A percentile compares a stretch with the other conserved stretches of the same genome.
Evolutionary conservation across 306 rosid species (phyloP).

Genomic region (Delonix regia): DNA sequence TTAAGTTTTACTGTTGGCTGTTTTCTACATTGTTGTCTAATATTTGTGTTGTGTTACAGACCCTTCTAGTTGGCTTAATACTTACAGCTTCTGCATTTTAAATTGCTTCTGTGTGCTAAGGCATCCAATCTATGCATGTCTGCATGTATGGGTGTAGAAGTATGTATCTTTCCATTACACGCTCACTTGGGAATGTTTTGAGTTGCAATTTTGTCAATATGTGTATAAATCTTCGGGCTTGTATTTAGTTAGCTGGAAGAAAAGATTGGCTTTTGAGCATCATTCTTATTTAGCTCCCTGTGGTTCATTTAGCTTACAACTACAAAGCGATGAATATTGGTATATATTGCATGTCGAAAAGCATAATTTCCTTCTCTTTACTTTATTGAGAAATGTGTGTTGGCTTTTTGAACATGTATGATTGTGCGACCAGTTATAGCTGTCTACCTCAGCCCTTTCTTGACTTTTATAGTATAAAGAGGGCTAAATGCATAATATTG

Average conservation of each 20-base stretch:
- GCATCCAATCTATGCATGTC: constrained; percentile 9
- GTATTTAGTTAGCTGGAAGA: constrained; percentile 15
- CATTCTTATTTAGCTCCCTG: neutral
- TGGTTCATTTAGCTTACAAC: constrained; percentile 12
- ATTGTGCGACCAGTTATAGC: constrained; percentile 14
- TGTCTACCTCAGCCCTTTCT: neutral
- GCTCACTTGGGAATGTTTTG: neutral
- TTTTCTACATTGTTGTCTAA: constrained; percentile 1
- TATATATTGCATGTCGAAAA: constrained; percentile 5
- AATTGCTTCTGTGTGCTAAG: neutral
- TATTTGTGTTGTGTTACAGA: neutral
- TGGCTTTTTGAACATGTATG: constrained; percentile 24
- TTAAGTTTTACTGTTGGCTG: constrained; percentile 27
- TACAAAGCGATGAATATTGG: neutral
- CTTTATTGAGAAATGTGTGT: constrained; percentile 17
- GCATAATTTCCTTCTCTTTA: constrained; percentile 12
- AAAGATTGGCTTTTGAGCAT: constrained; percentile 21
- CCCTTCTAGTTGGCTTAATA: neutral
- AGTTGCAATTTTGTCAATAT: constrained; percentile 24
- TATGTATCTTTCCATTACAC: constrained; percentile 1
- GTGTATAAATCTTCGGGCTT: neutral
- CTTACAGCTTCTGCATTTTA: neutral
- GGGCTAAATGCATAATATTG: constrained; percentile 10
- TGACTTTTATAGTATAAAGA: neutral
- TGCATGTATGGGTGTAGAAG: neutral